These are phyloP conservation scores for Coemansia erecta DNA, from an alignment of 192 early-diverging fungal species.

Conservation along the genomic window DNA sequence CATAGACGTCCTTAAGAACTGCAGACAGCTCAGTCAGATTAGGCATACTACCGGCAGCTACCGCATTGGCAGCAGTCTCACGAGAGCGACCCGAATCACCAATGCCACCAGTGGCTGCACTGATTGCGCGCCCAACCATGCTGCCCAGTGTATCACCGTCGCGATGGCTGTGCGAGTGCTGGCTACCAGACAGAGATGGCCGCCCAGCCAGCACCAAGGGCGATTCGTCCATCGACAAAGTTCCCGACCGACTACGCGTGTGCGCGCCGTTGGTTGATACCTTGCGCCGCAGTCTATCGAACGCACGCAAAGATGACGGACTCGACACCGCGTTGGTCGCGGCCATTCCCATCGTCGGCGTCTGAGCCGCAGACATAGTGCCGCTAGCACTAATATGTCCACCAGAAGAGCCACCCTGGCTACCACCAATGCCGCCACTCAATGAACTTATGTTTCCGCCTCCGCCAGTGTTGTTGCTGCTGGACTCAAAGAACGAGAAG, in stretches of 20 bases:
- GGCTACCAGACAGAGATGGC: constrained; percentile 21
- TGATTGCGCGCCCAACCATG: constrained; percentile 11
- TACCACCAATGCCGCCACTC: constrained; percentile 4
- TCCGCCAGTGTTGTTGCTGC: constrained; percentile 10
- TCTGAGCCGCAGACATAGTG: constrained; percentile 12
- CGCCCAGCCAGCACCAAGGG: constrained; percentile 15
- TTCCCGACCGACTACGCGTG: constrained; percentile 37
- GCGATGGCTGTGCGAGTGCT: constrained; percentile 13
- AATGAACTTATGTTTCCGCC: neutral
- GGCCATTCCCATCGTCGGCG: constrained; percentile 15
- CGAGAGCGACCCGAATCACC: neutral
- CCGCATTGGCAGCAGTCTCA: neutral
- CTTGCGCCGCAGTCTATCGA: constrained; percentile 52
- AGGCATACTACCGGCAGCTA: constrained; percentile 14
- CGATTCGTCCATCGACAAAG: constrained; percentile 40
- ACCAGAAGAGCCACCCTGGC: neutral
- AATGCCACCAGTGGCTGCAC: constrained; percentile 3
- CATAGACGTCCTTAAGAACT: constrained; percentile 53
- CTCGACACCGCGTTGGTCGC: constrained; percentile 19
- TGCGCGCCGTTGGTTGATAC: constrained; percentile 49
- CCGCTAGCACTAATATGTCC: constrained; percentile 2
- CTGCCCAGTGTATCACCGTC: constrained; percentile 12
- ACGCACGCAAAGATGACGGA: constrained; percentile 45
- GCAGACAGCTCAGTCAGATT: constrained; percentile 39
- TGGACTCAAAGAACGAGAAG: constrained; percentile 50